Evolutionary conservation across 768 basidiomycete genomes (phyloP).

Genomic region (Arthromyces matolae): DNA sequence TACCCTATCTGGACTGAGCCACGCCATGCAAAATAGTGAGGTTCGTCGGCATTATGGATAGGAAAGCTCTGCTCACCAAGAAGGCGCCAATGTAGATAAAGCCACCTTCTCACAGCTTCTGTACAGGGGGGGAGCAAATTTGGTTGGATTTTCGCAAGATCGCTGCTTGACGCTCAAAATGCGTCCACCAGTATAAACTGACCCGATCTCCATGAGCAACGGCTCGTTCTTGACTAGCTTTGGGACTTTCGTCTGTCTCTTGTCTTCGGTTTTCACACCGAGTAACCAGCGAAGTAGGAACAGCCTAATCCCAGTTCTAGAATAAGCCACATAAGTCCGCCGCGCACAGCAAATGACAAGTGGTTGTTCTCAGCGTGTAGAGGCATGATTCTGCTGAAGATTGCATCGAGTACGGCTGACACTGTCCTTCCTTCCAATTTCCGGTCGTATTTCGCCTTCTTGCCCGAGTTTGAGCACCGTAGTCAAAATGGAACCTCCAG

Average conservation of each 20-base stretch:
- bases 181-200: constrained; percentile 94
- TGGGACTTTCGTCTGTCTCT: constrained; percentile 94
- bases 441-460: constrained; percentile 96
- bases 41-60: background rate
- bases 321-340: constrained; percentile 43
- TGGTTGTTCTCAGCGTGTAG: constrained; percentile 95
- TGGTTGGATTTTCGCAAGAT: constrained; percentile 90
- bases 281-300: constrained; percentile 94
- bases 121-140: constrained; percentile 96
- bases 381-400: constrained; percentile 87
- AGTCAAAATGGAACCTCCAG: constrained; percentile 92
- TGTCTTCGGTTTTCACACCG: constrained; percentile 99
- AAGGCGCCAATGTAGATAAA: constrained; percentile 90
- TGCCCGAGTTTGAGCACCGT: constrained; percentile 88
- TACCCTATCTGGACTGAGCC: no score
- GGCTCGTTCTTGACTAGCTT: constrained; percentile 91
- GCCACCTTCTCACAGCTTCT: constrained; percentile 97
- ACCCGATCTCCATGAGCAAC: constrained; percentile 95
- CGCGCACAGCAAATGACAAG: constrained; percentile 92
- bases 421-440: constrained; percentile 93
- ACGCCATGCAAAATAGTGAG: no score
- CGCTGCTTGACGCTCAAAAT: constrained; percentile 92
- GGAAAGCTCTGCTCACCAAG: constrained; percentile 60
- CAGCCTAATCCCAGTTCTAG: constrained; percentile 87
- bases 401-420: constrained; percentile 88